Evolutionary conservation across 352 stramenopile genomes (phyloP), one percentile per base, ranked within the genome.

Genomic region (Phytophthora aleatoria): DNA sequence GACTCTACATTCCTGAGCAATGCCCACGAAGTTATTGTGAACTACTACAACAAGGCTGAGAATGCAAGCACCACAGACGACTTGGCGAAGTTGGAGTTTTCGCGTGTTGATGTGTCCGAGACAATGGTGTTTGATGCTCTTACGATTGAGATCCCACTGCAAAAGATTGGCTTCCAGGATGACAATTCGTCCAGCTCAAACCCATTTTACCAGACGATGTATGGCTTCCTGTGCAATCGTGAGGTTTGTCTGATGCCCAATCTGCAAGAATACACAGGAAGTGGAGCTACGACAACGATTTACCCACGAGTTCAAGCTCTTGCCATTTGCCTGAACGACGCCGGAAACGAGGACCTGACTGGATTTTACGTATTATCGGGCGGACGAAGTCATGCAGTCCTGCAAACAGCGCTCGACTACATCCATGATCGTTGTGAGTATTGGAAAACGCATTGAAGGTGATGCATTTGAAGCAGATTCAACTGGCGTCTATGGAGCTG

Each of bases 221-320:
- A 33, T 5, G 26, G 16, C 6, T 16, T 31, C 7, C 12, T 35
- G 2, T 63, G 56, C 35, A 55, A 63, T 24, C 28, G 20, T n/a
- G 41, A 13, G 24, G 27, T 27, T 39, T 63, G 56, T 3, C 15
- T 63, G 8, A 15, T 31, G 13, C 7, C 13, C 2, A 36, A 24
- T 3, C 15, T 5, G n/a, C 35, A 64, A 2, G 36, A 57, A 50
- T 57, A 31, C 16, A 52, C 11, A 6, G 38, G 26, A 11, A 20
- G 3, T 50, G 28, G 8, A 13, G 13, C 9, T 15, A 27, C 28
- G 30, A 52, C 57, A 12, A 60, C 57, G 1, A 24, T 64, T 3
- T 35, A 65, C 30, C 57, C 57, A 35, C 57, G 57, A 2, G 57
- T 65, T 49, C 57, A 65, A 31, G 57, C 57, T 30, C 39, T 65